A percentile compares a stretch with the other conserved stretches of the same genome.
phyloP scores from a whole-genome alignment of 352 stramenopile species.

The Globisporangium sylvaticum region DNA sequence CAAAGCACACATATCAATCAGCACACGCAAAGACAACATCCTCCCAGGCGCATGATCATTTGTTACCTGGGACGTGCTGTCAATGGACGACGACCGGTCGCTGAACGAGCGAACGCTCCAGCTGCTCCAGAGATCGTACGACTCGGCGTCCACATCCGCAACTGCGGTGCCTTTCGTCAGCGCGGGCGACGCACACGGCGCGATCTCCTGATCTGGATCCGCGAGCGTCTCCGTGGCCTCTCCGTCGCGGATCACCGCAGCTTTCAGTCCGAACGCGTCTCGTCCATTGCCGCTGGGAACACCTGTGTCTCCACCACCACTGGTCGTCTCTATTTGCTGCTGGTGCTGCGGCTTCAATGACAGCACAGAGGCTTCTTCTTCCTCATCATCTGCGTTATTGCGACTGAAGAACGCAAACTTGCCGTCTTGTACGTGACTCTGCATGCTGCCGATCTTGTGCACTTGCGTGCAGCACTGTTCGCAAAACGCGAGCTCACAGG shows the following conservation, averaged over 20 bases:
- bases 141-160: constrained; percentile 8
- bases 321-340: not conserved
- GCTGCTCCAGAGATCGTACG: constrained; percentile 36
- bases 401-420: constrained; percentile 15
- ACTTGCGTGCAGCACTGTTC: constrained; percentile 30
- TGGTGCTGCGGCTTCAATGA: not conserved
- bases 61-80: constrained; percentile 17
- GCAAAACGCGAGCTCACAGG: constrained; percentile 53
- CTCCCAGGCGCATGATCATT: not conserved
- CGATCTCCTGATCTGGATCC: constrained; percentile 23
- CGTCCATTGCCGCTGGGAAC: not conserved
- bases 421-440: constrained; percentile 24
- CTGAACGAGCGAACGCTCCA: constrained; percentile 36
- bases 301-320: not conserved
- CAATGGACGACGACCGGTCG: constrained; percentile 19
- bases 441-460: constrained; percentile 39
- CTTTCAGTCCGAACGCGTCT: constrained; percentile 7
- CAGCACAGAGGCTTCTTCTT: not conserved
- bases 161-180: not conserved
- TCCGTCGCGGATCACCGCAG: constrained; percentile 7
- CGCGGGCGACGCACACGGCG: constrained; percentile 3
- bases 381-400: not conserved
- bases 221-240: constrained; percentile 13
- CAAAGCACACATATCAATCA: not conserved
- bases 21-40: not conserved